A percentile compares a stretch with the other conserved stretches of the same genome.
Conservation (phyloP, 495 filamentous ascomycete genomes). For the Xylaria telfairii region DNA sequence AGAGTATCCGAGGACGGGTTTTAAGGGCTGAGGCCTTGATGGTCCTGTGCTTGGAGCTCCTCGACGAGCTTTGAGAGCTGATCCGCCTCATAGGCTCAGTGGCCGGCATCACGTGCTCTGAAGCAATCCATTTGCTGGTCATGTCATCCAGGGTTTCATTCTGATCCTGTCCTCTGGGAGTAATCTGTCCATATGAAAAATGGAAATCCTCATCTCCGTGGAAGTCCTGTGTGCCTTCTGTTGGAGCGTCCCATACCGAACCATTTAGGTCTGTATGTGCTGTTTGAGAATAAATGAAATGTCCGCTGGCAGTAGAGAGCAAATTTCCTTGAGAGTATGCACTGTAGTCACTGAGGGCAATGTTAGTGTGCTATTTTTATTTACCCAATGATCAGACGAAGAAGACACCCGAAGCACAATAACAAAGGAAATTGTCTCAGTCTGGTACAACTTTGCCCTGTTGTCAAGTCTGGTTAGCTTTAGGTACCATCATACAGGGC, state of each 20-base stretch:
- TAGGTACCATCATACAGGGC: conserved; percentile 26
- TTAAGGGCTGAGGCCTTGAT: conserved; percentile 52
- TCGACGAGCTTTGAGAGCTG: conserved; percentile 53
- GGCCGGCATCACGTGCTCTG: conserved; percentile 41
- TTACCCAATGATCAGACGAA: conserved; percentile 43
- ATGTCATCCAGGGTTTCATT: conserved; percentile 53
- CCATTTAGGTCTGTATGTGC: conserved; percentile 57
- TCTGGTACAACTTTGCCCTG: conserved; percentile 59
- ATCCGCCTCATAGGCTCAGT: conserved; percentile 56
- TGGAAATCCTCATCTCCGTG: conserved; percentile 58
- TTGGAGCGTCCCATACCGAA: conserved; percentile 58
- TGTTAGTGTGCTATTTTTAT: conserved; percentile 58
- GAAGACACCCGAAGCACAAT: conserved; percentile 36
- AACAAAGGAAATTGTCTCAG: conserved; percentile 43
- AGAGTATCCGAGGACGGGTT: conserved; percentile 51
- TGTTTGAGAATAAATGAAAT: conserved; percentile 61
- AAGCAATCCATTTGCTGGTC: conserved; percentile 50
- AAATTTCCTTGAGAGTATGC: conserved; percentile 53
- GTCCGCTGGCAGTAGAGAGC: conserved; percentile 54
- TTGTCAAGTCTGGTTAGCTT: conserved; percentile 36
- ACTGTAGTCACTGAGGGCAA: conserved; percentile 57
- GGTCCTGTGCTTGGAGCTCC: conserved; percentile 55
- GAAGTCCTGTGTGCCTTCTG: conserved; percentile 62
- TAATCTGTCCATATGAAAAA: conserved; percentile 55
- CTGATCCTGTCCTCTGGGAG: conserved; percentile 55